These are phyloP conservation scores for Lactarius trivialis DNA, from an alignment of 768 basidiomycete genomes.

Conservation along the genomic window DNA sequence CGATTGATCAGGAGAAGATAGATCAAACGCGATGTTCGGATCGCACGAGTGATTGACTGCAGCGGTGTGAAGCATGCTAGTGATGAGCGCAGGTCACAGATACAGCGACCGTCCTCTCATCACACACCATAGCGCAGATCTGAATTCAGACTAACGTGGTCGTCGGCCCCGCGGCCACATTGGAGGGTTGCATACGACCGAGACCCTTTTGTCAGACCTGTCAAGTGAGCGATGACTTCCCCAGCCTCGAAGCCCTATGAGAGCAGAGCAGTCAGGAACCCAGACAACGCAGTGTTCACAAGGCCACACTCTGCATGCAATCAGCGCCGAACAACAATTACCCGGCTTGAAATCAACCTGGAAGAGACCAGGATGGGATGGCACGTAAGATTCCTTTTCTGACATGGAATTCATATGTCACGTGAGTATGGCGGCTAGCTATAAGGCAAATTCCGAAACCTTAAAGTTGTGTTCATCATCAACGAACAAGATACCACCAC, in stretches of 20 bases:
- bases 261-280: background rate
- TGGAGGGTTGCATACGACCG: slow-evolving; percentile 50
- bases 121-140: slow-evolving; percentile 52
- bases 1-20: slow-evolving; percentile 36
- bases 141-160: slow-evolving; percentile 53
- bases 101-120: background rate
- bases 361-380: slow-evolving; percentile 32
- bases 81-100: background rate
- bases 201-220: slow-evolving; percentile 29
- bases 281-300: background rate
- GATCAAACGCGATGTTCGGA: slow-evolving; percentile 50
- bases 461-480: background rate
- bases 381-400: slow-evolving; percentile 26
- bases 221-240: slow-evolving; percentile 32
- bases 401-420: no score
- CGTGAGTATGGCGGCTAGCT: no score
- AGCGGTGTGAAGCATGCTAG: background rate
- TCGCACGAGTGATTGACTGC: slow-evolving; percentile 59
- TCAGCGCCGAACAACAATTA: slow-evolving; percentile 34
- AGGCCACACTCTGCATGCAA: slow-evolving; percentile 30
- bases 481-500: slow-evolving; percentile 13
- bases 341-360: slow-evolving; percentile 35
- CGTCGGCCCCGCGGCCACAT: slow-evolving; percentile 38
- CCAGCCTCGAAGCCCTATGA: slow-evolving; percentile 35
- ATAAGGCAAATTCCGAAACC: slow-evolving; percentile 18